Percentiles rank a stretch among this genome's conserved stretches.
Evolutionary conservation across 1,139 yeast genomes (phyloP).

Genomic region (Nakaseomyces kungkrabaensis): DNA sequence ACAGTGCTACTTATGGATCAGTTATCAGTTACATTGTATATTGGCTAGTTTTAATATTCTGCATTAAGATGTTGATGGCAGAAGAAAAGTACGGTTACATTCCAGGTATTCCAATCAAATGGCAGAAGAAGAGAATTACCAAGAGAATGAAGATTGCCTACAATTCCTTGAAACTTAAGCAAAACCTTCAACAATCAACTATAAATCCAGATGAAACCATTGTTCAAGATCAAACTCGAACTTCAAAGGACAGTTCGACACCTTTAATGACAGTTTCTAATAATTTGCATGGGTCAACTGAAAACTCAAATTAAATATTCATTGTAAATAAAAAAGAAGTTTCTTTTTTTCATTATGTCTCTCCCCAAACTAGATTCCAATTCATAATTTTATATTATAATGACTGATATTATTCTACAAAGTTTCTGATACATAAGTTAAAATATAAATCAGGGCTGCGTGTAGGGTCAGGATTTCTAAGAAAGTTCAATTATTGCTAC

Average conservation of each 20-base stretch:
- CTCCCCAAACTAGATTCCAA: too few relatives aligned
- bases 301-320: neutral
- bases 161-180: constrained; percentile 19
- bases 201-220: constrained; percentile 1
- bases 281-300: neutral
- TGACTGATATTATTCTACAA: too few relatives aligned
- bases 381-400: too few relatives aligned
- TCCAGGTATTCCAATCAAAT: constrained; percentile 48
- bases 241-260: constrained; percentile 25
- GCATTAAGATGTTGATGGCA: constrained; percentile 41
- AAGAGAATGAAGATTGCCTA: constrained; percentile 35
- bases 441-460: too few relatives aligned
- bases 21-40: constrained; percentile 66
- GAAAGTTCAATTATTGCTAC: constrained; percentile 55
- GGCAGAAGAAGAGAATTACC: constrained; percentile 48
- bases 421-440: too few relatives aligned
- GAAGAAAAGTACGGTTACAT: constrained; percentile 57
- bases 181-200: constrained; percentile 4
- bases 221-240: constrained; percentile 10
- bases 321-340: neutral
- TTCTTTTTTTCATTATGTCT: too few relatives aligned
- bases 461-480: neutral
- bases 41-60: constrained; percentile 57
- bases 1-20: constrained; percentile 89
- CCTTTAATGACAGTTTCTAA: constrained; percentile 16